Evolutionary conservation across 768 basidiomycete genomes (phyloP).

Genomic region (Lactifluus volemus): DNA sequence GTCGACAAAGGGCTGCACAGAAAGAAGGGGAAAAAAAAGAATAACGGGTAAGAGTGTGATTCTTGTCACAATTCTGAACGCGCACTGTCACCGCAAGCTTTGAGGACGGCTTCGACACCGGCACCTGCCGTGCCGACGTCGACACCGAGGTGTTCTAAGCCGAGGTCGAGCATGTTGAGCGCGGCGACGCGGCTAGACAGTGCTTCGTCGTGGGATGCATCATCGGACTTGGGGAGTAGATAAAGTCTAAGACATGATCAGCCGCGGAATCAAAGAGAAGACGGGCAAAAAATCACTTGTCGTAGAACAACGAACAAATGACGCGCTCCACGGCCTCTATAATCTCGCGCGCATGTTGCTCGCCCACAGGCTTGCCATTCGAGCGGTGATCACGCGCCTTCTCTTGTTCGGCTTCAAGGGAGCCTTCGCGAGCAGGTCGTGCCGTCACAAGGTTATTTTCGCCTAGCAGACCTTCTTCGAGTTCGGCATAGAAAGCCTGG

Average conservation of each 20-base stretch:
- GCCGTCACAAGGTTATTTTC: slow-evolving; percentile 29
- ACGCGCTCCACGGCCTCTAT: slow-evolving; percentile 69
- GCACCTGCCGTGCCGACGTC: slow-evolving; percentile 49
- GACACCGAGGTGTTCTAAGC: slow-evolving; percentile 83
- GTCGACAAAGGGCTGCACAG: slow-evolving; percentile 40
- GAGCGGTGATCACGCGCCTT: slow-evolving; percentile 10
- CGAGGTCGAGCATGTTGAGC: slow-evolving; percentile 83
- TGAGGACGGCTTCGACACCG: slow-evolving; percentile 55
- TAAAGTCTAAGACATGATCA: slow-evolving; percentile 50
- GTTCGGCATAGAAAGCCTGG: slow-evolving; percentile 60
- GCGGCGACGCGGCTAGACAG: slow-evolving; percentile 85
- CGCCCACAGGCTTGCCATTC: slow-evolving; percentile 25
- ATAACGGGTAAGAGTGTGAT: slow-evolving; percentile 13
- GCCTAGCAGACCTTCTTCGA: slow-evolving; percentile 56
- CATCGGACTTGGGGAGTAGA: slow-evolving; percentile 62
- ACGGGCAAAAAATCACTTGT: slow-evolving; percentile 43
- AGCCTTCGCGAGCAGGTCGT: slow-evolving; percentile 19
- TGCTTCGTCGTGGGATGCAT: slow-evolving; percentile 83
- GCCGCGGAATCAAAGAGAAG: not conserved
- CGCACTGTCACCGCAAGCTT: slow-evolving; percentile 67
- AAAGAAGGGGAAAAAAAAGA: not conserved
- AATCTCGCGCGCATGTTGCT: slow-evolving; percentile 39
- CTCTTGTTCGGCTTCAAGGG: slow-evolving; percentile 20
- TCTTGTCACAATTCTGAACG: not conserved
- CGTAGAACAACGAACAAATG: slow-evolving; percentile 72